A percentile compares a stretch with the other conserved stretches of the same genome.
Evolutionary conservation across 805 yeast genomes (phyloP).

Genomic region (Candida verbasci): DNA sequence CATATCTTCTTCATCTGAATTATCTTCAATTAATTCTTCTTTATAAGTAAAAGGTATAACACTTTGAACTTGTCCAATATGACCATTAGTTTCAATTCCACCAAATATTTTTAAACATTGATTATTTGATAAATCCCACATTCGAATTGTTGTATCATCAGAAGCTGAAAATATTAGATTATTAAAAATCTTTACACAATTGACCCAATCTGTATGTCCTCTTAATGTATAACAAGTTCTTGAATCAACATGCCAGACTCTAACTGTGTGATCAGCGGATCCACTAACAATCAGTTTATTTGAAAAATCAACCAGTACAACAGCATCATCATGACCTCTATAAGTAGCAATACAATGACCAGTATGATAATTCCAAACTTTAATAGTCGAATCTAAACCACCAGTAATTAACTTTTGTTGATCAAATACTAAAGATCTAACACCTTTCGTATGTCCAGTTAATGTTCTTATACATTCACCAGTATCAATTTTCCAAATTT

Average conservation of each 20-base stretch:
- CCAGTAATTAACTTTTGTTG: conserved; percentile 88
- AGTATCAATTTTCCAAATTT: conserved; percentile 87
- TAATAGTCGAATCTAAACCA: conserved; percentile 83
- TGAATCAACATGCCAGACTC: conserved; percentile 94
- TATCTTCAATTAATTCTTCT: conserved; percentile 51
- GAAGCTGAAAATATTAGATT: conserved; percentile 80
- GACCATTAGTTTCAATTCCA: conserved; percentile 70
- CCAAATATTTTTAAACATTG: conserved; percentile 78
- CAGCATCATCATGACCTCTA: conserved; percentile 86
- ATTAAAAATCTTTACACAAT: conserved; percentile 77
- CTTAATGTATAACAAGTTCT: conserved; percentile 88
- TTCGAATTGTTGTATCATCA: conserved; percentile 86
- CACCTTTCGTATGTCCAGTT: conserved; percentile 85
- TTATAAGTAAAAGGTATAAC: conserved; percentile 80
- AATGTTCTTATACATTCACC: conserved; percentile 76
- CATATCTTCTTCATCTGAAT: conserved; percentile 9
- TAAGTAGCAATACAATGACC: conserved; percentile 94
- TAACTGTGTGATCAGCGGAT: conserved; percentile 85
- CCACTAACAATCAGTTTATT: conserved; percentile 86
- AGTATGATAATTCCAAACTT: conserved; percentile 93
- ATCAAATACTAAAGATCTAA: conserved; percentile 80
- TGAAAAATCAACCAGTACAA: conserved; percentile 76
- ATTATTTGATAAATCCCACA: conserved; percentile 90
- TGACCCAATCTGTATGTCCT: conserved; percentile 93
- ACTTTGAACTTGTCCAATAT: conserved; percentile 90